phyloP scores from a whole-genome alignment of 148 eudicot genomes.

The Chenopodium suecicum region DNA sequence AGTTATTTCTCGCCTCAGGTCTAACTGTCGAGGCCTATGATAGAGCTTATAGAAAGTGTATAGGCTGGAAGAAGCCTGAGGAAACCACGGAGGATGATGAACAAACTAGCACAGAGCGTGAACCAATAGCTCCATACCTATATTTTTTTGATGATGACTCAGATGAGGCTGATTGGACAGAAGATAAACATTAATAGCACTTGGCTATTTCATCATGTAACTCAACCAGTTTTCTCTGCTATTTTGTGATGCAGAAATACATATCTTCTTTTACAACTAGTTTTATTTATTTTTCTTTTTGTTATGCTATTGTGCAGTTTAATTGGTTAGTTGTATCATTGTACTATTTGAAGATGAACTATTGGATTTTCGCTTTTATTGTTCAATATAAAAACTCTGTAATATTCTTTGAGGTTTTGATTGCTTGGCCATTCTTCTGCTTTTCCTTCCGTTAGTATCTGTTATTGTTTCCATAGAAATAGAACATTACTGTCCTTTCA shows the following conservation, averaged over 20 bases:
- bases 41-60: slow-evolving; percentile 49
- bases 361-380: too few relatives aligned
- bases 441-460: too few relatives aligned
- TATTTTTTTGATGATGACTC: slow-evolving; percentile 56
- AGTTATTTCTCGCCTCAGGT: slow-evolving; percentile 73
- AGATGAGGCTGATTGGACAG: slow-evolving; percentile 41
- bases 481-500: too few relatives aligned
- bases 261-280: background rate
- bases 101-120: slow-evolving; percentile 27
- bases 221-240: background rate
- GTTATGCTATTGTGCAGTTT: background rate
- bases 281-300: background rate
- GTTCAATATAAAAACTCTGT: too few relatives aligned
- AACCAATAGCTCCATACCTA: slow-evolving; percentile 34
- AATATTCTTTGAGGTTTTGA: too few relatives aligned
- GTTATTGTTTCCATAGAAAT: too few relatives aligned
- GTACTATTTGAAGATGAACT: too few relatives aligned
- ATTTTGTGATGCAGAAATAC: background rate
- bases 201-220: background rate
- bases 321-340: background rate
- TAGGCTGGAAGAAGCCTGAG: slow-evolving; percentile 57
- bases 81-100: slow-evolving; percentile 33
- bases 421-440: too few relatives aligned
- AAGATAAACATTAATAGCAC: background rate
- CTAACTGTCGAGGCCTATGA: slow-evolving; percentile 74